Percentiles rank a stretch among this genome's conserved stretches.
Evolutionary conservation across 169 alveolate genomes (phyloP).

Genomic region (Perkinsus olseni): DNA sequence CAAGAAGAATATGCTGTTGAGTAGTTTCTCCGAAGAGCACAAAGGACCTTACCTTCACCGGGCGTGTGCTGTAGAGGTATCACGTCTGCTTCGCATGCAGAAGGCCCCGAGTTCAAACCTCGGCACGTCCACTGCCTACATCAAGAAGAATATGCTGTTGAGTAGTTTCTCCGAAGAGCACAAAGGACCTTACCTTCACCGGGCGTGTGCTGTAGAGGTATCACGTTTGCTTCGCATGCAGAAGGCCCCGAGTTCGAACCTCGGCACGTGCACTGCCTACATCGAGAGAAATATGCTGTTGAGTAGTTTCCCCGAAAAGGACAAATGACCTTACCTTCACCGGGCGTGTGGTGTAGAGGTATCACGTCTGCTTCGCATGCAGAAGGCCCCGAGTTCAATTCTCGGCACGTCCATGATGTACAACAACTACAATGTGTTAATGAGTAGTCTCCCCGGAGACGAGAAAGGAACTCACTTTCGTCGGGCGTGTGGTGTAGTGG

Average conservation of each 20-base stretch:
- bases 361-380: background rate
- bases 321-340: background rate
- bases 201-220: slow-evolving; percentile 63
- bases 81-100: background rate
- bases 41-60: background rate
- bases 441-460: background rate
- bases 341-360: background rate
- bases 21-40: background rate
- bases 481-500: background rate
- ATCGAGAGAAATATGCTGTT: too few relatives aligned
- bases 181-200: background rate
- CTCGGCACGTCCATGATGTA: background rate
- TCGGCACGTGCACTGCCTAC: slow-evolving; percentile 25
- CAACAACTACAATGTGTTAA: background rate
- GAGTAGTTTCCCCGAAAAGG: too few relatives aligned
- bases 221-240: slow-evolving; percentile 64
- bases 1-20: background rate
- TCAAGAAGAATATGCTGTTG: background rate
- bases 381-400: background rate
- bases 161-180: background rate
- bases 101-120: background rate
- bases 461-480: background rate
- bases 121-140: background rate
- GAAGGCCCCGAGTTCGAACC: slow-evolving; percentile 67
- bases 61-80: background rate